Percentiles rank a stretch among this genome's conserved stretches.
Conservation (phyloP, 2,329 filamentous ascomycete genomes). For the Ceratocystiopsis minuta region DNA sequence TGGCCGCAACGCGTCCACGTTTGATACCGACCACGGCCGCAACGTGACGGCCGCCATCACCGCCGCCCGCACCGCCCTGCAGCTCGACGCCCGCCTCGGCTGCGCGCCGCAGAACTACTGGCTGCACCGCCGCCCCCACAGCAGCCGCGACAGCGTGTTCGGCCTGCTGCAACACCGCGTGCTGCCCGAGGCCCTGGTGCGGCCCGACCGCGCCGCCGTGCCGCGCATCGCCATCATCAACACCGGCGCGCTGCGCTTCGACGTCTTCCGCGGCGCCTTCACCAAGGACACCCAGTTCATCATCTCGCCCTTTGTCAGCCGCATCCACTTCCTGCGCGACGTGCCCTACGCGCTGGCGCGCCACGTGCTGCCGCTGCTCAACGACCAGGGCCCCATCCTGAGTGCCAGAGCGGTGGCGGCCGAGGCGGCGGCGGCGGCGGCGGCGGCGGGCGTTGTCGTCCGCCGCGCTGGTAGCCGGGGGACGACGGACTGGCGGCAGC, state of each 20-base stretch:
- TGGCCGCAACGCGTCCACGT: slow-evolving; percentile 49
- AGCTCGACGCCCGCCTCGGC: slow-evolving; percentile 59
- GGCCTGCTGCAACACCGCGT: slow-evolving; percentile 62
- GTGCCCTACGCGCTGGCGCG: slow-evolving; percentile 63
- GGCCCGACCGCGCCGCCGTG: slow-evolving; percentile 26
- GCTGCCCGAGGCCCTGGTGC: slow-evolving; percentile 47
- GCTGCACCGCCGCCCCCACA: slow-evolving; percentile 64
- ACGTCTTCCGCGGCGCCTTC: slow-evolving; percentile 84
- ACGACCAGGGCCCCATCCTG: slow-evolving; percentile 34
- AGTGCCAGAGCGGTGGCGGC: slow-evolving; percentile 9
- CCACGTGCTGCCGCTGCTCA: slow-evolving; percentile 44
- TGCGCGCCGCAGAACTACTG: slow-evolving; percentile 68
- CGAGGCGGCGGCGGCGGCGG: background rate
- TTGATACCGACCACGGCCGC: slow-evolving; percentile 56
- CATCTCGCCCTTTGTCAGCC: slow-evolving; percentile 73
- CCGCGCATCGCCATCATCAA: slow-evolving; percentile 64
- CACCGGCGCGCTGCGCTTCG: slow-evolving; percentile 82
- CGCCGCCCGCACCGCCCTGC: slow-evolving; percentile 47
- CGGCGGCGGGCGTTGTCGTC: too few relatives aligned
- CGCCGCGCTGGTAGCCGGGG: too few relatives aligned
- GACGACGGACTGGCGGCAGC: slow-evolving; percentile 23
- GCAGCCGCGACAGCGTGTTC: slow-evolving; percentile 57
- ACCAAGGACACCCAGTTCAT: slow-evolving; percentile 76
- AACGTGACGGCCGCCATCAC: slow-evolving; percentile 55
- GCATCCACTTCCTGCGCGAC: slow-evolving; percentile 57